Conservation (phyloP, 139 green algal genomes). For the Picochlorum sp. region DNA sequence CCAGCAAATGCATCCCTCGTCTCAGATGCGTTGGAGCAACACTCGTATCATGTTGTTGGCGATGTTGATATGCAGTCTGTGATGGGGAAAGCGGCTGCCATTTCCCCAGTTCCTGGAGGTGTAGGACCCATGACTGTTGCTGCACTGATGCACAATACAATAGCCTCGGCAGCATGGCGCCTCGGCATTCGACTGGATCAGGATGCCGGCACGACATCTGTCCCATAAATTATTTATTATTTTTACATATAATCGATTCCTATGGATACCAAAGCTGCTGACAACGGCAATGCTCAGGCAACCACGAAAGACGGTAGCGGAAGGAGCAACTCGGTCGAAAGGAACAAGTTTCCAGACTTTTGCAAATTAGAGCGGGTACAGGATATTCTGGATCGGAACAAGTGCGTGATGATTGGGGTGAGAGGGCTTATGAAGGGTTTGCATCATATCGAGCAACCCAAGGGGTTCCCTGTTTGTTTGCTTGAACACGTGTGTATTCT, state of each 20-base stretch:
- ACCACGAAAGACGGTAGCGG: too few species aligned
- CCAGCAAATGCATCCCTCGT: too few species aligned
- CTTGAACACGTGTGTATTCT: too few species aligned
- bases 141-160: constrained; percentile 66
- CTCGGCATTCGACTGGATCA: background rate
- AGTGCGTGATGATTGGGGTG: constrained; percentile 12
- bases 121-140: constrained; percentile 98
- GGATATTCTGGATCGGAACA: constrained; percentile 42
- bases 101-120: constrained; percentile 92
- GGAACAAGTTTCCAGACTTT: constrained; percentile 17
- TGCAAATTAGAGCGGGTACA: constrained; percentile 35
- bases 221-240: background rate
- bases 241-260: too few species aligned
- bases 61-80: constrained; percentile 70
- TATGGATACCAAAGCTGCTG: too few species aligned
- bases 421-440: background rate
- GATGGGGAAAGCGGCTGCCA: constrained; percentile 48
- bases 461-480: background rate
- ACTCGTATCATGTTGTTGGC: constrained; percentile 62
- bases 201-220: background rate
- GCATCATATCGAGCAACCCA: background rate
- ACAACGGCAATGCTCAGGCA: too few species aligned
- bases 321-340: background rate
- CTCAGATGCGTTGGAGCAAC: background rate
- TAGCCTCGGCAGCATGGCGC: constrained; percentile 14